phyloP scores from a whole-genome alignment of 2,329 filamentous ascomycete genomes.

The Pseudocercospora vitis region DNA sequence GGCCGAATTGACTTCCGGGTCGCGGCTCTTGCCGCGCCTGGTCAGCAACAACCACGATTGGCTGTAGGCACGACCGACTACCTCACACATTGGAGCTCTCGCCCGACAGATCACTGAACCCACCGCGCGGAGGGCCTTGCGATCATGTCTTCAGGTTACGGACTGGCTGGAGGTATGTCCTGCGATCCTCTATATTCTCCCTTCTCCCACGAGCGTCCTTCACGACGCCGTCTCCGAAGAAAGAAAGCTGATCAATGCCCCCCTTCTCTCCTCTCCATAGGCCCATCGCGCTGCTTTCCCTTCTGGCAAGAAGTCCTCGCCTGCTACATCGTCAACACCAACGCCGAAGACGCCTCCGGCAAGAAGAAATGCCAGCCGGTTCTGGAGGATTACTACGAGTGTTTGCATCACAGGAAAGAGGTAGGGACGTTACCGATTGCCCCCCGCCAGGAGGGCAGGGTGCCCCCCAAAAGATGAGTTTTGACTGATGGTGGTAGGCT shows the following conservation, averaged over 20 bases:
- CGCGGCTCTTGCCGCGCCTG: neutral
- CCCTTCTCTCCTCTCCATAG: slow-evolving; percentile 42
- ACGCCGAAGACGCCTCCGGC: slow-evolving; percentile 71
- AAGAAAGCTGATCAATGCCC: neutral
- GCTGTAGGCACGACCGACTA: neutral
- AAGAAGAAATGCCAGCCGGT: slow-evolving; percentile 83
- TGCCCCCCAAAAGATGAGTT: neutral
- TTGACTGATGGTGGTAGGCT: slow-evolving; percentile 54
- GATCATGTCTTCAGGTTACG: slow-evolving; percentile 78
- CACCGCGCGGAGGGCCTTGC: slow-evolving; percentile 3
- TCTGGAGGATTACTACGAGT: slow-evolving; percentile 98
- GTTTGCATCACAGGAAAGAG: slow-evolving; percentile 98
- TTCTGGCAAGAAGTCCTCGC: slow-evolving; percentile 99
- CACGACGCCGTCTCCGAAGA: no score
- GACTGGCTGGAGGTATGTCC: slow-evolving; percentile 72
- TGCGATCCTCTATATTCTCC: neutral
- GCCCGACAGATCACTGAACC: slow-evolving; percentile 2
- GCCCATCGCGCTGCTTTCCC: slow-evolving; percentile 84
- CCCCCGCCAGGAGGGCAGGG: neutral
- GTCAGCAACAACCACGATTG: neutral
- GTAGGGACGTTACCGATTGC: no score
- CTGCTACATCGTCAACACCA: slow-evolving; percentile 95
- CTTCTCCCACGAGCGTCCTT: no score
- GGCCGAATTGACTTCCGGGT: neutral
- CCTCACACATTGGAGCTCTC: slow-evolving; percentile 5